These are phyloP conservation scores for Debaryomyces fabryi DNA, from an alignment of 1,139 yeast species.

Conservation along the genomic window DNA sequence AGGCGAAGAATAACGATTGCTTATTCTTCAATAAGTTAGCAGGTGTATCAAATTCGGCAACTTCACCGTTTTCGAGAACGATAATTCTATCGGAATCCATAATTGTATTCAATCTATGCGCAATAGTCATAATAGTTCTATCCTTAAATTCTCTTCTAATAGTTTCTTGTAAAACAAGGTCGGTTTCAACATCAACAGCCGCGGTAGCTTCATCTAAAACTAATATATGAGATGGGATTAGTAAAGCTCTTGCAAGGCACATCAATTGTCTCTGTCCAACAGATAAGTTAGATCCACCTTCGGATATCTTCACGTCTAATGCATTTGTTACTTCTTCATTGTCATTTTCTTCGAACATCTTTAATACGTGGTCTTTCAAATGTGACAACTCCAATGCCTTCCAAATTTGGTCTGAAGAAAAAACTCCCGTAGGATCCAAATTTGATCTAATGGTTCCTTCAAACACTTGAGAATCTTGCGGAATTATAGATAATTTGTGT, in stretches of 20 bases:
- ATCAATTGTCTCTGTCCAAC: conserved; percentile 92
- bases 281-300: conserved; percentile 86
- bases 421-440: conserved; percentile 77
- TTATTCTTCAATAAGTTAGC: conserved; percentile 63
- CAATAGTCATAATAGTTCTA: conserved; percentile 90
- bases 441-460: conserved; percentile 89
- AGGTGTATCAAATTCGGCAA: conserved; percentile 88
- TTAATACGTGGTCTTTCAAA: conserved; percentile 69
- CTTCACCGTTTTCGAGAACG: conserved; percentile 82
- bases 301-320: conserved; percentile 66
- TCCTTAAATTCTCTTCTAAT: conserved; percentile 83
- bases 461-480: conserved; percentile 96
- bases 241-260: conserved; percentile 86
- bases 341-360: conserved; percentile 51
- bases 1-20: conserved; percentile 73
- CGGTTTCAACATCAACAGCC: conserved; percentile 96
- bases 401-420: conserved; percentile 82
- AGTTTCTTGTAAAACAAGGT: conserved; percentile 81
- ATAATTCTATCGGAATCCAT: conserved; percentile 88
- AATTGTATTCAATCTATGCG: conserved; percentile 91
- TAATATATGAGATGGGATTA: conserved; percentile 75
- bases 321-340: conserved; percentile 42
- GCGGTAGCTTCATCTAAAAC: conserved; percentile 97
- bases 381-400: conserved; percentile 83
- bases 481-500: conserved; percentile 84